A percentile compares a stretch with the other conserved stretches of the same genome.
Evolutionary conservation across 2,329 filamentous ascomycete genomes (phyloP).

Genomic region (Fusarium foetens): DNA sequence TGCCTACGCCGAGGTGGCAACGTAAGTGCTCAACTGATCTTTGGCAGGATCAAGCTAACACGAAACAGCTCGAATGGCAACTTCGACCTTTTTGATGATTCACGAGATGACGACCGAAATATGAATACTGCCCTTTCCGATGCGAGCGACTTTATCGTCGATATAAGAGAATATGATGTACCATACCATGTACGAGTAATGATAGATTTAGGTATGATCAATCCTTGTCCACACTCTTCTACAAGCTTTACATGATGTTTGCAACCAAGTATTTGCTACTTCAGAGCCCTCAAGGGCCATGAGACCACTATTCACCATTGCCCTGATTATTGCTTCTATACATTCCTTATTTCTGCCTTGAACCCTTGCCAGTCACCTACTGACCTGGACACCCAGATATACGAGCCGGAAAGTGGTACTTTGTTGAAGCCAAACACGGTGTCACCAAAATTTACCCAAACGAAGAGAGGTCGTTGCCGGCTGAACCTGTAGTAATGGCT

Average conservation of each 20-base stretch:
- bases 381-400: slow-evolving; percentile 71
- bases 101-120: slow-evolving; percentile 82
- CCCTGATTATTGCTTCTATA: slow-evolving; percentile 70
- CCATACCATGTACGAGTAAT: slow-evolving; percentile 99
- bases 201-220: slow-evolving; percentile 82
- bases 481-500: slow-evolving; percentile 98
- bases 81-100: slow-evolving; percentile 95
- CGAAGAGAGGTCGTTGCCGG: slow-evolving; percentile 86
- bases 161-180: slow-evolving; percentile 99
- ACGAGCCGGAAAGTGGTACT: slow-evolving; percentile 96
- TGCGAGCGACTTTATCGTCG: slow-evolving; percentile 96
- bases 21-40: slow-evolving; percentile 62
- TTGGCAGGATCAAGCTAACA: slow-evolving; percentile 24
- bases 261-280: slow-evolving; percentile 99
- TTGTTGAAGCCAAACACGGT: slow-evolving; percentile 92
- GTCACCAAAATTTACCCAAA: slow-evolving; percentile 84
- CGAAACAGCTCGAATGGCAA: slow-evolving; percentile 71
- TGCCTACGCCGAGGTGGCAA: slow-evolving; percentile 95
- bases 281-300: slow-evolving; percentile 94
- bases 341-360: neutral
- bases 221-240: neutral
- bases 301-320: slow-evolving; percentile 93
- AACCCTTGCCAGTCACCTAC: neutral
- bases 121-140: slow-evolving; percentile 80
- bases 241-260: slow-evolving; percentile 77